These are phyloP conservation scores for rapeseed (Brassica napus) DNA, from an alignment of 345 rosid species.

Conservation along the genomic window Da-Ae NC_063447.1:55509001-55509500, in stretches of 20 bases:
- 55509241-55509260: slow-evolving; percentile 34
- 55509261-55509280: slow-evolving; percentile 32
- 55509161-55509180: background rate
- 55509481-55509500: slow-evolving; percentile 10
- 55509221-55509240: slow-evolving; percentile 25
- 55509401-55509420: slow-evolving; percentile 99
- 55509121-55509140: slow-evolving; percentile 22
- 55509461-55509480: slow-evolving; percentile 22
- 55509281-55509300: slow-evolving; percentile 3
- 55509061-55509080: slow-evolving; percentile 35
- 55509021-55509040: slow-evolving; percentile 39
- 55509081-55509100: slow-evolving; percentile 38
- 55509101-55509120: background rate
- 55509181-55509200: background rate
- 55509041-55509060: slow-evolving; percentile 26
- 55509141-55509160: background rate
- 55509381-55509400: slow-evolving; percentile 84
- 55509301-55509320: background rate
- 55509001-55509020: slow-evolving; percentile 19
- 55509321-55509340: background rate
- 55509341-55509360: slow-evolving; percentile 32
- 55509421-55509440: slow-evolving; percentile 85
- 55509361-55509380: slow-evolving; percentile 42
- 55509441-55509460: slow-evolving; percentile 26
- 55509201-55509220: slow-evolving; percentile 21